Base-by-base conservation (phyloP, 2,329 filamentous ascomycete genomes). In the Fulvia fulva region DNA sequence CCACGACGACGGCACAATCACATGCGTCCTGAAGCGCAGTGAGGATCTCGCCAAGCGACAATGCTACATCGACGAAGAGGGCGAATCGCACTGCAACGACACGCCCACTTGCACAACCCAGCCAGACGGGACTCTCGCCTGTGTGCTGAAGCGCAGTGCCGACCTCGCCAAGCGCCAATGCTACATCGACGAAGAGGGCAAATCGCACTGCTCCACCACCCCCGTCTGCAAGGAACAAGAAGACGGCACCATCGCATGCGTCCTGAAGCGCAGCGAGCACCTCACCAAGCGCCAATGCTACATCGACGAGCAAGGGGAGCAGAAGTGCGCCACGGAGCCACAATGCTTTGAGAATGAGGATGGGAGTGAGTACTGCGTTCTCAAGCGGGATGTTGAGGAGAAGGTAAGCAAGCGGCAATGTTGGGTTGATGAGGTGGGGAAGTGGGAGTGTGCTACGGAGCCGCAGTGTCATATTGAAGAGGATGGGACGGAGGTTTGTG, bases 161-260 rank as follows among this genome's bases (percentile, higher is more conserved):
- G n/a, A 46, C 43, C 45, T 47, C 23, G 14, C 12, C 14, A 61
- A 61, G 53, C 51, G 55, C 6, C 58, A 58, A 28, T 61, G 58
- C 52, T 25, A 44, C 26, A 32, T 61, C 46, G 52, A 55, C 41
- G 53, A 32, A 25, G 22, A 53, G 14, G 55, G 59, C 9, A 23
- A 46, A n/a, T 37, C 28, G 21, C 21, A 49, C 28, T 58, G 56
- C 56, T 45, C n/a, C 22, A 22, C 22, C 8, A 37, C 23, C 8
- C 49, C 56, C 2, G 28, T 14, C 26, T 58, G 59, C 52, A 32
- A 43, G 23, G 28, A 49, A 1, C 23, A 54, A 19, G 34, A 56
- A 19, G 53, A 61, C 25, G 56, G 59, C 28, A 51, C 44, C n/a
- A 37, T 49, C 23, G 32, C 49, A 22, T 61, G 59, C 22, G 50